phyloP scores from a whole-genome alignment of 768 basidiomycete species.

The Suillus hirtellus region DNA sequence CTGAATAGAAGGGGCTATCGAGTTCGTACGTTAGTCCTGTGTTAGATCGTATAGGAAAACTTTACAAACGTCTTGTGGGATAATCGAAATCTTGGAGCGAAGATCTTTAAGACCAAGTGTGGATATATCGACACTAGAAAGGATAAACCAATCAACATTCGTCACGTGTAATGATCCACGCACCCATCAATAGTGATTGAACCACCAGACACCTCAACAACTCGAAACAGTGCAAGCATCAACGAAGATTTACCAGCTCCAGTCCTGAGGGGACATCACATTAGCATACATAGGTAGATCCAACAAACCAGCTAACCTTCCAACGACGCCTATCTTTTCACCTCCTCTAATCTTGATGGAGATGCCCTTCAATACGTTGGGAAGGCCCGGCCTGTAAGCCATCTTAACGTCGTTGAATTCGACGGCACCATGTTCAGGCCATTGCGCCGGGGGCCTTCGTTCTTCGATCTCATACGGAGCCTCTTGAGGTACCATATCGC shows the following conservation, averaged over 20 bases:
- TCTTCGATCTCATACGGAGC: conserved; percentile 60
- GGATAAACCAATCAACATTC: neutral
- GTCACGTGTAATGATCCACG: conserved; percentile 11
- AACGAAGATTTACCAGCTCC: conserved; percentile 66
- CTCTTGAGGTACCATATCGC: conserved; percentile 58
- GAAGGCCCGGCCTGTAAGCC: conserved; percentile 71
- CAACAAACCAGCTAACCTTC: conserved; percentile 36
- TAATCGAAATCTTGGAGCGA: conserved; percentile 59
- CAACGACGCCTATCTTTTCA: conserved; percentile 81
- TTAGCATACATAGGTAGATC: neutral
- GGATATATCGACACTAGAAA: conserved; percentile 59
- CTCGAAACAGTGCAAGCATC: conserved; percentile 63
- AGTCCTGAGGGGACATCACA: conserved; percentile 26
- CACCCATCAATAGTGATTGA: conserved; percentile 65
- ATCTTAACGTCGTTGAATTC: conserved; percentile 60
- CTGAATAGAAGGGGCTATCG: conserved; percentile 56
- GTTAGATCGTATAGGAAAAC: neutral
- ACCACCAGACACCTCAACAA: conserved; percentile 65
- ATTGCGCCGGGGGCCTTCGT: conserved; percentile 53
- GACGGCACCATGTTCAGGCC: conserved; percentile 65
- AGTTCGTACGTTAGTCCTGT: conserved; percentile 13
- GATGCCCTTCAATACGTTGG: conserved; percentile 67
- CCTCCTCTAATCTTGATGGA: conserved; percentile 59
- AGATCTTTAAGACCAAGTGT: conserved; percentile 67
- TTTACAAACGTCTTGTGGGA: conserved; percentile 62